Evolutionary conservation across 352 stramenopile species (phyloP).

Genomic region (Halophytophthora polymorphica): DNA sequence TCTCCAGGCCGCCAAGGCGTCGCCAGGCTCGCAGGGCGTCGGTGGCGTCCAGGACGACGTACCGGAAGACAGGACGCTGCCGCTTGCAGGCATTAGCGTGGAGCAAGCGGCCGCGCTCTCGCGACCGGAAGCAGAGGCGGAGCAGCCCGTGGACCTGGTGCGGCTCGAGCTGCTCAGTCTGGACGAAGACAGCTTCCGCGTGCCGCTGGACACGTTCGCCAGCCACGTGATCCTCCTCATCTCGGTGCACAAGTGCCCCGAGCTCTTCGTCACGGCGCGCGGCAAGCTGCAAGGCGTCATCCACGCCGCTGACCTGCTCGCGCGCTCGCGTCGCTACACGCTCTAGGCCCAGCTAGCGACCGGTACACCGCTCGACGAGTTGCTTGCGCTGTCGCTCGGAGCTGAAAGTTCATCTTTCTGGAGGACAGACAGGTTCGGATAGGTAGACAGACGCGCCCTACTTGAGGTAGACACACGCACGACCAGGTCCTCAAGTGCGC

Average conservation of each 20-base stretch:
- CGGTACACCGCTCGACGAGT: neutral
- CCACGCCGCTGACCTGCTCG: slow-evolving; percentile 63
- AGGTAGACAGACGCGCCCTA: too few species aligned
- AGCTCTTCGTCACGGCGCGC: slow-evolving; percentile 72
- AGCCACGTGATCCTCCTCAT: slow-evolving; percentile 79
- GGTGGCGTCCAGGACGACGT: neutral
- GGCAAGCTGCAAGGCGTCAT: slow-evolving; percentile 73
- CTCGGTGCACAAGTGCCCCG: slow-evolving; percentile 70
- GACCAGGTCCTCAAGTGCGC: too few species aligned
- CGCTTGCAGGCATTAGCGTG: slow-evolving; percentile 24
- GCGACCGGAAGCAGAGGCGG: slow-evolving; percentile 22
- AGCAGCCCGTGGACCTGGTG: slow-evolving; percentile 51
- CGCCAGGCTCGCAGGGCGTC: neutral
- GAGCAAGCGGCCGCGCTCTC: slow-evolving; percentile 34
- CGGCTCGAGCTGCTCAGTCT: slow-evolving; percentile 53
- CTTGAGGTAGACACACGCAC: slow-evolving; percentile 14
- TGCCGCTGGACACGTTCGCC: slow-evolving; percentile 61
- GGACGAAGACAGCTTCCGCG: slow-evolving; percentile 65
- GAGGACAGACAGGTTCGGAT: neutral
- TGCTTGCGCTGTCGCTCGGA: too few species aligned
- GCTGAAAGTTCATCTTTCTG: too few species aligned
- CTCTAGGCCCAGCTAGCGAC: slow-evolving; percentile 27
- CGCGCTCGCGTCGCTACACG: slow-evolving; percentile 55
- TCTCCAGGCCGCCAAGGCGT: slow-evolving; percentile 18
- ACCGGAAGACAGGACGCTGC: neutral